These are phyloP conservation scores for Cronartium ribicola DNA, from an alignment of 1,284 basidiomycete genomes.

Conservation along the genomic window DNA sequence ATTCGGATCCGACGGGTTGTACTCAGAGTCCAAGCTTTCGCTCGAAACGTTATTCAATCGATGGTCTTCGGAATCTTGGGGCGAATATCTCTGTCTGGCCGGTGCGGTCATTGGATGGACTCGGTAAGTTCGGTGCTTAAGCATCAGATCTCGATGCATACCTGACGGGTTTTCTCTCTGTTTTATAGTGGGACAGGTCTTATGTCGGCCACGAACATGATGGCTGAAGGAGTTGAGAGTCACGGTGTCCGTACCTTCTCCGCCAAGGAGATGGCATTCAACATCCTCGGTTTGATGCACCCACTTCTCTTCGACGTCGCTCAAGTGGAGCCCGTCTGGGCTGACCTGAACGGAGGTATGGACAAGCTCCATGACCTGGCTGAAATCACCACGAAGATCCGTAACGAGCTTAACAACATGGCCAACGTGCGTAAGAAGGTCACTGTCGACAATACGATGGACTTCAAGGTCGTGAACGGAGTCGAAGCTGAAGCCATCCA, in stretches of 20 bases:
- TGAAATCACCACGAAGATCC: constrained; percentile 82
- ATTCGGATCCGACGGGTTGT: constrained; percentile 95
- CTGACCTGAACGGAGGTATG: constrained; percentile 94
- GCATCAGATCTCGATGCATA: neutral
- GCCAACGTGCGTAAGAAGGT: constrained; percentile 88
- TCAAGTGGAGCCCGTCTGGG: constrained; percentile 99
- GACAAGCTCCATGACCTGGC: constrained; percentile 91
- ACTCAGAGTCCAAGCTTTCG: constrained; percentile 97
- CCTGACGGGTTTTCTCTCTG: constrained; percentile 49
- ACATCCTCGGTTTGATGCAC: constrained; percentile 94
- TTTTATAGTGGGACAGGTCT: constrained; percentile 96
- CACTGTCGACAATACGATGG: constrained; percentile 84
- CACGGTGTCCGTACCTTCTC: constrained; percentile 96
- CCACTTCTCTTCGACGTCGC: constrained; percentile 99
- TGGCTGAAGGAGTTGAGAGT: constrained; percentile 88
- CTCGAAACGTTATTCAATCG: constrained; percentile 96
- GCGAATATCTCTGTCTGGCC: constrained; percentile 94
- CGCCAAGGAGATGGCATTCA: constrained; percentile 99
- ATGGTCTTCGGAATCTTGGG: constrained; percentile 98
- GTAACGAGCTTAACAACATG: constrained; percentile 68
- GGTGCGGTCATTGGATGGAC: constrained; percentile 93
- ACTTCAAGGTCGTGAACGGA: constrained; percentile 88
- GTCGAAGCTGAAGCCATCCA: constrained; percentile 86
- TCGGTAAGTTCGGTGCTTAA: constrained; percentile 39
- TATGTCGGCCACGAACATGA: constrained; percentile 91